phyloP scores from a whole-genome alignment of 1,139 yeast species.

The Pichia sp. region DNA sequence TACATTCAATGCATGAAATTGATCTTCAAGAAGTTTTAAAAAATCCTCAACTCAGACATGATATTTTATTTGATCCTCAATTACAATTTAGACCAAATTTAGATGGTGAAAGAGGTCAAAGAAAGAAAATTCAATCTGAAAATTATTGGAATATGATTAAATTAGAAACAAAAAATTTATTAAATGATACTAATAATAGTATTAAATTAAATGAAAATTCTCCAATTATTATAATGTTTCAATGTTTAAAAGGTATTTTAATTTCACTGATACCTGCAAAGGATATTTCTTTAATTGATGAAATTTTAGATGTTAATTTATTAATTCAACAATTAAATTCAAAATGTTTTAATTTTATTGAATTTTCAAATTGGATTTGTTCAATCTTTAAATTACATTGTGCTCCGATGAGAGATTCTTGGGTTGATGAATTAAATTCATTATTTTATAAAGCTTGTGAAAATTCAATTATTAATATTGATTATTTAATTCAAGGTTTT shows the following conservation, averaged over 20 bases:
- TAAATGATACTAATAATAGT: slow-evolving; percentile 4
- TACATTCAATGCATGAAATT: slow-evolving; percentile 77
- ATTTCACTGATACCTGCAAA: slow-evolving; percentile 71
- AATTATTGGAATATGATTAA: slow-evolving; percentile 79
- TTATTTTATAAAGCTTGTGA: slow-evolving; percentile 60
- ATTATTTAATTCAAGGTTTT: slow-evolving; percentile 60
- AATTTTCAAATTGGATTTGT: slow-evolving; percentile 66
- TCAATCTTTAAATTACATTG: slow-evolving; percentile 74
- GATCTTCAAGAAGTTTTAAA: slow-evolving; percentile 84
- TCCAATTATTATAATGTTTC: slow-evolving; percentile 52
- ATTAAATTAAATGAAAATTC: slow-evolving; percentile 33
- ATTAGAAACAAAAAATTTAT: slow-evolving; percentile 36
- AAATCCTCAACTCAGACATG: slow-evolving; percentile 91
- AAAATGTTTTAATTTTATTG: slow-evolving; percentile 62
- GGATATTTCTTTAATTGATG: slow-evolving; percentile 64
- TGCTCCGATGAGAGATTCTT: slow-evolving; percentile 91
- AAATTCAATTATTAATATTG: slow-evolving; percentile 10
- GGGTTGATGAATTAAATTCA: slow-evolving; percentile 82
- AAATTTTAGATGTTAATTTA: slow-evolving; percentile 72
- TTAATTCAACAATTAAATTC: slow-evolving; percentile 69
- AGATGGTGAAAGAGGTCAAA: slow-evolving; percentile 83
- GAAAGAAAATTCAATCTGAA: slow-evolving; percentile 70
- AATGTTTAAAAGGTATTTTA: slow-evolving; percentile 71
- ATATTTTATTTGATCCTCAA: slow-evolving; percentile 86
- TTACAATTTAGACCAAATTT: slow-evolving; percentile 87